These are phyloP conservation scores for Wickerhamomyces silvicola DNA, from an alignment of 805 yeast species.

Conservation along the genomic window DNA sequence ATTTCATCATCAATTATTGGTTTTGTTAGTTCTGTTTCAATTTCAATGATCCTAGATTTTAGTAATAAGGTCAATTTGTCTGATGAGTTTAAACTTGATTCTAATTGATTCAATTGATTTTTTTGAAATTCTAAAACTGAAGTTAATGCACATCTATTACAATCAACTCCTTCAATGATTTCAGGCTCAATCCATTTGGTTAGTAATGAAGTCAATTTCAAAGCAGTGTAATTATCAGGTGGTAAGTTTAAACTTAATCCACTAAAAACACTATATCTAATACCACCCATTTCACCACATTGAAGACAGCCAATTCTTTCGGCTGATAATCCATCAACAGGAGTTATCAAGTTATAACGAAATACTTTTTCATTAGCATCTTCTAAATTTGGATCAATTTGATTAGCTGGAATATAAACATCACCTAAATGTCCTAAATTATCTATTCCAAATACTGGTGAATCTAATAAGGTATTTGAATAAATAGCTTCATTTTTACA, in stretches of 20 bases:
- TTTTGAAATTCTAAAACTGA: constrained; percentile 49
- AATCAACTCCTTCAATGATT: constrained; percentile 86
- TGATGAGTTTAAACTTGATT: constrained; percentile 14
- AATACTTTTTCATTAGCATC: constrained; percentile 37
- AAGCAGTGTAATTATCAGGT: constrained; percentile 33
- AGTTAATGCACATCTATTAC: constrained; percentile 82
- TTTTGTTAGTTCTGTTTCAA: constrained; percentile 48
- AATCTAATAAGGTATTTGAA: constrained; percentile 27
- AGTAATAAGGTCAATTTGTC: constrained; percentile 31
- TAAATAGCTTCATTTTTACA: constrained; percentile 21
- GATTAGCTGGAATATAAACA: constrained; percentile 65
- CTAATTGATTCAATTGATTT: constrained; percentile 28
- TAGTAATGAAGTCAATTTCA: constrained; percentile 46
- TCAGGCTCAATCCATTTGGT: constrained; percentile 73
- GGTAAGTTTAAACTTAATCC: constrained; percentile 72
- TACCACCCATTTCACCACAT: constrained; percentile 94
- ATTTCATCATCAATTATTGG: constrained; percentile 76
- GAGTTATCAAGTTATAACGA: constrained; percentile 63
- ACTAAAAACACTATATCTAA: constrained; percentile 71
- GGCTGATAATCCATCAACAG: constrained; percentile 85
- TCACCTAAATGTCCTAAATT: constrained; percentile 53
- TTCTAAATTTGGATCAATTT: constrained; percentile 63
- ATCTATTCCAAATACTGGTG: constrained; percentile 33
- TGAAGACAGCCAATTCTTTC: constrained; percentile 85
- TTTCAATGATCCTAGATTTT: constrained; percentile 38